Conservation (phyloP, 768 basidiomycete genomes). For the Termitomyces sp. region DNA sequence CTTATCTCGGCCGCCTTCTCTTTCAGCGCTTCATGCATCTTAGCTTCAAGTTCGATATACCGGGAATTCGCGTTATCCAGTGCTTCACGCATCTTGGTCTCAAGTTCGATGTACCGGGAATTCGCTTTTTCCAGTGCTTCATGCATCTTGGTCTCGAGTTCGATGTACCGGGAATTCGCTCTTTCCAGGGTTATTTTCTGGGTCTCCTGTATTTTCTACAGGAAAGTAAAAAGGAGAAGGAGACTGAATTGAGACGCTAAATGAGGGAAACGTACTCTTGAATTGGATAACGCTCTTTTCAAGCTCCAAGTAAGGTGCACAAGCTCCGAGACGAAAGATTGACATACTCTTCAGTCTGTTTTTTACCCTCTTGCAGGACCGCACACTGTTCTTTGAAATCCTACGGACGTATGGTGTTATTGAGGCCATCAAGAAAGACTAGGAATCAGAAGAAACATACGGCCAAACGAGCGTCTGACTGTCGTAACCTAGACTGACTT, state of each 20-base stretch:
- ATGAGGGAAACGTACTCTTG: neutral
- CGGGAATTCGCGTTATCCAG: neutral
- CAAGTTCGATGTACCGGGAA: neutral
- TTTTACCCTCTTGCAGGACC: neutral
- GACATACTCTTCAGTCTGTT: neutral
- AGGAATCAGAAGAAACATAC: neutral
- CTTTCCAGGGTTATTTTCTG: neutral
- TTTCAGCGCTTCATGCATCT: neutral
- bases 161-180: too few species aligned
- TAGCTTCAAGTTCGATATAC: neutral
- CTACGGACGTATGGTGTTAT: neutral
- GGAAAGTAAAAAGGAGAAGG: neutral
- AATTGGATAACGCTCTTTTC: neutral
- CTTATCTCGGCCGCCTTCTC: neutral
- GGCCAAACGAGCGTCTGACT: conserved; percentile 2
- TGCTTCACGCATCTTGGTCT: neutral
- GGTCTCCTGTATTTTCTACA: neutral
- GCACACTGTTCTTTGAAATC: neutral
- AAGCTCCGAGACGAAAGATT: neutral
- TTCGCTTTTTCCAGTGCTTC: neutral
- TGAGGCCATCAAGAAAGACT: neutral
- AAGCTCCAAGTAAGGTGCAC: neutral
- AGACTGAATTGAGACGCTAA: neutral
- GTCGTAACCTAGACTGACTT: neutral
- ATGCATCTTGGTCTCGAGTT: too few species aligned